Base-by-base conservation (phyloP, 768 basidiomycete species). In the Tephrocybe sp. region DNA sequence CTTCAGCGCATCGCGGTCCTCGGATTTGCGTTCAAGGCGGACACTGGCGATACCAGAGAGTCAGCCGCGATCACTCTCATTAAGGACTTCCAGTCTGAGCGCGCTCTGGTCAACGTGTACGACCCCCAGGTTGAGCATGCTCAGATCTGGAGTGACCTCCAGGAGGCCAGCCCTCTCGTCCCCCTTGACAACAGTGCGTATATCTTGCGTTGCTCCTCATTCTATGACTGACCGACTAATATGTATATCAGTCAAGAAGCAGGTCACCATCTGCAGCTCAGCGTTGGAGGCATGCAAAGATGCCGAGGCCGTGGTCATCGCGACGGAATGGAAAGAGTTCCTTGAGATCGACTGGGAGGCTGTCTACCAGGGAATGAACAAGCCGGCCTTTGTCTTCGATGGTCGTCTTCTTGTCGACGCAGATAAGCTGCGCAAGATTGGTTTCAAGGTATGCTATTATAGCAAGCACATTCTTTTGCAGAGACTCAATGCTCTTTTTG, bases 251-350 rank as follows among this genome's bases (percentile, higher is more conserved):
- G 93, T 95, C 75, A 83, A 97, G 71, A 88, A 92, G 69, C 86
- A 89, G 61, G 88, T 98, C 32, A 89, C 78, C 18, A 86, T 99
- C 66, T 83, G 71, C 53, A 58, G 69, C 35, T 86, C 85, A 7
- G 92, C 93, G 1, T 69, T 92, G 48, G 92, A 93, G 59, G 97
- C 96, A 4, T 94, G 92, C 74, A 82, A 80, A 66, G 74, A 86
- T 52, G 85, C 91, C 36, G 97, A 98, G 67, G 96, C 93, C 3
- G 83, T 99, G 55, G 91, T 98, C 40, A 86, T 99, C 59, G 92
- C 92, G 22, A 99, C 97, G 2, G 96, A 96, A 70, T 97, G 94
- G 96, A 91, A 87, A 67, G 95, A 98, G 71, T 99, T 99, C 82
- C 80, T 80, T 63, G 80, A 86, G 31, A 89, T 99, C 56, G 85